Evolutionary conservation across 2,329 filamentous ascomycete species (phyloP), one percentile per base, ranked within the genome.

Genomic region (Aphanoascus verrucosus): DNA sequence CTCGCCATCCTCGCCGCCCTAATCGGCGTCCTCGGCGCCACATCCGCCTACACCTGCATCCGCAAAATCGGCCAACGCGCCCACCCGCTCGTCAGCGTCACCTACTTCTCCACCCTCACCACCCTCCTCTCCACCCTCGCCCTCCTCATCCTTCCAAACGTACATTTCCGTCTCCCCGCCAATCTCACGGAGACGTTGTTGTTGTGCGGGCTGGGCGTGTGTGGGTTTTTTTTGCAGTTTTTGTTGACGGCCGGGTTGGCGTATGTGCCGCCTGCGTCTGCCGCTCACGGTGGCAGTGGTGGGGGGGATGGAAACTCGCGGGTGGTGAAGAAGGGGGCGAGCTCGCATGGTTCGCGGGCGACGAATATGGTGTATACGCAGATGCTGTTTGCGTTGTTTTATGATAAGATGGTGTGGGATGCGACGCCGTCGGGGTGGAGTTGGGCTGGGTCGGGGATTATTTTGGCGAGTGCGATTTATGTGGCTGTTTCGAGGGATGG

Each of bases 151-250:
- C 57, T 84, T 2, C 80, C 81, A 1, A 72, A 70, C 6, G 73
- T 83, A 4, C 75, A 75, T 1, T 80, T 84, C 57, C 65, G 80
- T 5, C 65, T 83, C 1, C 82, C 82, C 0, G 68, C 66, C 0
- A 75, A 74, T 11, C 35, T 68, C 2, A 70, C 74, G 1, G 74
- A 90, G 64, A 91, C 86, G 84, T 66, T 71, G 0, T 75, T 89
- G 38, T 70, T 95, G 14, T 52, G 83, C 0, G 78, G 83, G 37
- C 72, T 94, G 3, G 87, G 86, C 0, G 63, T 81, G 0, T 84
- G 84, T 58, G 90, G 90, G 0, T 91, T 95, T 64, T 66, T 85
- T 19, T 85, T 91, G 79, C 90, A 95, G 77, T 88, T 88, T 60
- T 75, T 94, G n/a, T 72, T 94, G 15, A 93, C 89, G 1, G 78